A percentile compares a stretch with the other conserved stretches of the same genome.
Evolutionary conservation across 1,139 yeast species (phyloP).

Genomic region (Yamadazyma buinensis): DNA sequence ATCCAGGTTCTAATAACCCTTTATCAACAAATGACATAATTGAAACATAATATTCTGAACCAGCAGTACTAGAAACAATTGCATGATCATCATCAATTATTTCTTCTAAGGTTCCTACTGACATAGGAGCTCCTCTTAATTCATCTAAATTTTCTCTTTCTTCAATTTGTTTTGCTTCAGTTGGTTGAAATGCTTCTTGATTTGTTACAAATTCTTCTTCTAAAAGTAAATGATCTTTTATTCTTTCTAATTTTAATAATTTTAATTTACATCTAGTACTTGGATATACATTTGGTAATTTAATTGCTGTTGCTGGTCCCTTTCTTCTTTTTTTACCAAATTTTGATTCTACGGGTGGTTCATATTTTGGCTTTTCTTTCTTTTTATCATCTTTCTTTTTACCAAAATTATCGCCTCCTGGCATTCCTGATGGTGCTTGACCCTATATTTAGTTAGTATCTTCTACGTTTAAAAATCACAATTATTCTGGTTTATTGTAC

Average conservation of each 20-base stretch:
- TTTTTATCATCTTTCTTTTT: conserved; percentile 75
- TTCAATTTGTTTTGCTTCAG: conserved; percentile 94
- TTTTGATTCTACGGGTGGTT: conserved; percentile 95
- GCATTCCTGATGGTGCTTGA: conserved; percentile 77
- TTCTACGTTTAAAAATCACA: too few relatives aligned
- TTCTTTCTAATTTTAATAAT: conserved; percentile 87
- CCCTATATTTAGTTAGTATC: conserved; percentile 42
- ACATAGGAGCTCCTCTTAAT: conserved; percentile 94
- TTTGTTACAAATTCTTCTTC: conserved; percentile 97
- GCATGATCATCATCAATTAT: conserved; percentile 98
- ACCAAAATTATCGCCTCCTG: conserved; percentile 51
- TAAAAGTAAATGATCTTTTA: conserved; percentile 88
- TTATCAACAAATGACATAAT: conserved; percentile 97
- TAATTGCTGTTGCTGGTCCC: conserved; percentile 88
- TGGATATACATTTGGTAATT: conserved; percentile 86
- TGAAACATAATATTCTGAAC: conserved; percentile 95
- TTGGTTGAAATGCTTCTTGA: conserved; percentile 92
- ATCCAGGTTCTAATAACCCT: conserved; percentile 95
- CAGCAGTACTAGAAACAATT: conserved; percentile 91
- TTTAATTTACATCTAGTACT: conserved; percentile 91
- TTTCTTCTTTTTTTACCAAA: conserved; percentile 87
- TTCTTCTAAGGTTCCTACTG: conserved; percentile 95
- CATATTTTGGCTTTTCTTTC: conserved; percentile 89
- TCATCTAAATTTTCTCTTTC: conserved; percentile 95
- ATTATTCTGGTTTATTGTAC: too few relatives aligned